A percentile compares a stretch with the other conserved stretches of the same genome.
These are phyloP conservation scores for Penicillium crustosum DNA, from an alignment of 2,329 filamentous ascomycete genomes.

Conservation along the genomic window DNA sequence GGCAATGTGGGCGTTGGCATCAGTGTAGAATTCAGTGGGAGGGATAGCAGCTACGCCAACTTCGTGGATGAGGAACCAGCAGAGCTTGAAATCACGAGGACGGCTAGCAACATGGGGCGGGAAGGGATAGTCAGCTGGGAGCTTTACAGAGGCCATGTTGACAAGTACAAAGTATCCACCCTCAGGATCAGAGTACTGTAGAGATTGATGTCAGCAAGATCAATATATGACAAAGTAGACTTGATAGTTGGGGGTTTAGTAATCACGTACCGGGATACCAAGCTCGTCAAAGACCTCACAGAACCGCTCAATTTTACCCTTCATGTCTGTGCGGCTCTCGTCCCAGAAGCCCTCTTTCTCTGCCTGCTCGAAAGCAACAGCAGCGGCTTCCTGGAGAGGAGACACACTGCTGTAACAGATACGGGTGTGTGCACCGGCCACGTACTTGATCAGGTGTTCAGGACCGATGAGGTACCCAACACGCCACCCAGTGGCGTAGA, in stretches of 20 bases:
- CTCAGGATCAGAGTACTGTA: slow-evolving; percentile 80
- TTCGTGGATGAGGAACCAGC: slow-evolving; percentile 97
- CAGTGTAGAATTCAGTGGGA: slow-evolving; percentile 95
- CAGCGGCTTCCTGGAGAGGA: slow-evolving; percentile 89
- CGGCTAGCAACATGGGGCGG: slow-evolving; percentile 82
- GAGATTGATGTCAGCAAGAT: background rate
- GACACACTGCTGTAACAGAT: slow-evolving; percentile 96
- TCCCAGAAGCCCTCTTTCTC: slow-evolving; percentile 86
- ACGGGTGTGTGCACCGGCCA: slow-evolving; percentile 86
- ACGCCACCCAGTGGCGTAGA: slow-evolving; percentile 96
- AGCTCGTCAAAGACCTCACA: slow-evolving; percentile 78
- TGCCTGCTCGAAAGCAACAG: slow-evolving; percentile 90
- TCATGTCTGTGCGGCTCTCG: slow-evolving; percentile 79
- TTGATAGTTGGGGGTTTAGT: background rate
- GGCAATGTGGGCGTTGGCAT: slow-evolving; percentile 75
- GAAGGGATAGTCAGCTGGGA: slow-evolving; percentile 84
- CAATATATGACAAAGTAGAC: background rate
- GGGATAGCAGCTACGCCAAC: slow-evolving; percentile 94
- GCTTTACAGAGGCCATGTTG: slow-evolving; percentile 82
- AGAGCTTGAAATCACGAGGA: slow-evolving; percentile 89
- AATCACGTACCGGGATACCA: slow-evolving; percentile 57
- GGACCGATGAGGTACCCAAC: slow-evolving; percentile 94
- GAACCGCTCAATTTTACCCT: slow-evolving; percentile 81
- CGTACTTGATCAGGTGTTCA: slow-evolving; percentile 83
- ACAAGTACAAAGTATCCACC: slow-evolving; percentile 97